phyloP scores from a whole-genome alignment of 148 eudicot genomes.

The Agrostemma githago region DNA sequence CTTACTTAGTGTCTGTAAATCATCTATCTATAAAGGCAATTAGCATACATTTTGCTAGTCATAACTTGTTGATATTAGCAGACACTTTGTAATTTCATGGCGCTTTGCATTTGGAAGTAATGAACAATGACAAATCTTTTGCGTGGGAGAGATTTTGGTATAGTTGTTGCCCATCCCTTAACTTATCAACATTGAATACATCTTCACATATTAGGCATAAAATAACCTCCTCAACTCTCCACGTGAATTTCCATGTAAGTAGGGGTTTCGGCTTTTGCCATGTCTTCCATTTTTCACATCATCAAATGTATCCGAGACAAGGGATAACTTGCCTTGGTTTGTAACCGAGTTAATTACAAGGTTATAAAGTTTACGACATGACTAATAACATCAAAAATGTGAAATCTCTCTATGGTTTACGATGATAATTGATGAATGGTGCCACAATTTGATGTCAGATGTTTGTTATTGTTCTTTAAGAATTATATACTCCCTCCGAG shows the following conservation, averaged over 20 bases:
- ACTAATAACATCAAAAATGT: neutral
- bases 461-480: neutral
- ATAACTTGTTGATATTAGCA: neutral
- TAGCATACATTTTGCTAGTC: neutral
- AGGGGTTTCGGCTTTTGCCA: too few relatives aligned
- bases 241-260: too few relatives aligned
- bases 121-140: too few relatives aligned
- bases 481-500: too few relatives aligned
- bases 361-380: neutral
- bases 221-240: too few relatives aligned
- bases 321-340: too few relatives aligned
- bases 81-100: neutral
- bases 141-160: too few relatives aligned
- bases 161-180: too few relatives aligned
- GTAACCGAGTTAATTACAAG: neutral
- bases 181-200: too few relatives aligned
- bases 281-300: too few relatives aligned
- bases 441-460: neutral
- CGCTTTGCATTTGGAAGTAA: neutral
- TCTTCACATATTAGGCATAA: too few relatives aligned
- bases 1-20: neutral
- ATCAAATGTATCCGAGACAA: too few relatives aligned
- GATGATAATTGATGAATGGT: neutral
- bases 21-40: neutral
- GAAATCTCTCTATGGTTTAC: neutral